A percentile compares a stretch with the other conserved stretches of the same genome.
phyloP scores from a whole-genome alignment of 2,329 filamentous ascomycete genomes.

The Nemania abortiva region DNA sequence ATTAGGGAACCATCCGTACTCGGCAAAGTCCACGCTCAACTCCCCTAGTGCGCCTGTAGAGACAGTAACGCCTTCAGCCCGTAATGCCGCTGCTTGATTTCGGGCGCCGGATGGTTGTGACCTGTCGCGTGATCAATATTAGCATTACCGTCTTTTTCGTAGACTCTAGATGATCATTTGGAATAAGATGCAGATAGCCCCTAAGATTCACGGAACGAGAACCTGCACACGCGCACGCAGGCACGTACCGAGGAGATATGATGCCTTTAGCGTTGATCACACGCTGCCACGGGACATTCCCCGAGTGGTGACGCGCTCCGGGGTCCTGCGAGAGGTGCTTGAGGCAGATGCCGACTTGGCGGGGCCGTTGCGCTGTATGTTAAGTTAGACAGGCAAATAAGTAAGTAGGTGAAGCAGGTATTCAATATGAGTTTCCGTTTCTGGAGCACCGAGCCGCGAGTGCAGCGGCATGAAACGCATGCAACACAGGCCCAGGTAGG shows the following conservation, averaged over 20 bases:
- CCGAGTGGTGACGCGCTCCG: slow-evolving; percentile 71
- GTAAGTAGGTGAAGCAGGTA: background rate
- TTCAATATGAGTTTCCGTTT: background rate
- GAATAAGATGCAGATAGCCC: background rate
- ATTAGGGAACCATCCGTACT: slow-evolving; percentile 69
- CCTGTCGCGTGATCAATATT: slow-evolving; percentile 48
- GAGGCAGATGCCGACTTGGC: slow-evolving; percentile 90
- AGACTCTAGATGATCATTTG: background rate
- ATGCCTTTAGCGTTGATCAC: slow-evolving; percentile 89
- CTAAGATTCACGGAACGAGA: background rate
- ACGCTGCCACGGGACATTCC: slow-evolving; percentile 93
- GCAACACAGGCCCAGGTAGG: background rate
- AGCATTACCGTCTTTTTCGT: slow-evolving; percentile 4
- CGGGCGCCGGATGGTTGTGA: slow-evolving; percentile 62
- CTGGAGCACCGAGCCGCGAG: background rate
- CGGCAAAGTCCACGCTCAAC: slow-evolving; percentile 62
- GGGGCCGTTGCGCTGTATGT: slow-evolving; percentile 75
- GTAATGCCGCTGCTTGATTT: slow-evolving; percentile 64
- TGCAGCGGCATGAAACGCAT: background rate
- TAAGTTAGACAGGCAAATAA: background rate
- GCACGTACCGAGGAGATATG: slow-evolving; percentile 80
- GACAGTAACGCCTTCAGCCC: slow-evolving; percentile 66
- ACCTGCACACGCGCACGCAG: too few relatives aligned
- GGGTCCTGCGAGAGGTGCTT: slow-evolving; percentile 79
- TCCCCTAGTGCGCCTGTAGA: slow-evolving; percentile 63